Conservation (phyloP, 2,329 filamentous ascomycete genomes). For the Mycosphaerelloides madeirae region DNA sequence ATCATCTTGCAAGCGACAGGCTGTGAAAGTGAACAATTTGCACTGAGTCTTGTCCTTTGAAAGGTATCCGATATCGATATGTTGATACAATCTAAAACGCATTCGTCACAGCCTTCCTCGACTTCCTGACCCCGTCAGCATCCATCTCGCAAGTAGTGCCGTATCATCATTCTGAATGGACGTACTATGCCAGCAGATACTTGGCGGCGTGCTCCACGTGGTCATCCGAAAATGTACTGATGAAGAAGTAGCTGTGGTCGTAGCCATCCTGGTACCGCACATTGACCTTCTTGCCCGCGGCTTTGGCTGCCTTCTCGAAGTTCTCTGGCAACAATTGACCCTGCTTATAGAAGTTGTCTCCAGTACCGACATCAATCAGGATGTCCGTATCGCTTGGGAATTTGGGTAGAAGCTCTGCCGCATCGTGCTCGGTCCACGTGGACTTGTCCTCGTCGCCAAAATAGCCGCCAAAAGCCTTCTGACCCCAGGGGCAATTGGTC, state of each 20-base stretch:
- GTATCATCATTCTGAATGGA: background rate
- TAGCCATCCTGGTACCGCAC: slow-evolving; percentile 86
- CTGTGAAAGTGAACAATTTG: too few relatives aligned
- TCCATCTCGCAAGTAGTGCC: slow-evolving; percentile 1
- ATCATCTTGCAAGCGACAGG: too few relatives aligned
- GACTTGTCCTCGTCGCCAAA: slow-evolving; percentile 68
- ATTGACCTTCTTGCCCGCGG: slow-evolving; percentile 66
- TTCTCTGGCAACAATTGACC: slow-evolving; percentile 92
- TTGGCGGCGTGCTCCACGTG: slow-evolving; percentile 91
- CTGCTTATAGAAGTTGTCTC: slow-evolving; percentile 95
- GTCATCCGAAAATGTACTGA: slow-evolving; percentile 83
- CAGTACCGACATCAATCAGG: slow-evolving; percentile 88
- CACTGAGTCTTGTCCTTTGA: too few relatives aligned
- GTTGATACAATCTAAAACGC: too few relatives aligned
- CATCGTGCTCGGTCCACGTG: slow-evolving; percentile 85
- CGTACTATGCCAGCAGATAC: slow-evolving; percentile 51
- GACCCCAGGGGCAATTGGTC: slow-evolving; percentile 77
- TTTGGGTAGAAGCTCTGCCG: slow-evolving; percentile 77
- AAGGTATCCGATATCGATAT: too few relatives aligned
- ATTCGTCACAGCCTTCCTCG: background rate
- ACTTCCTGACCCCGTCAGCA: slow-evolving; percentile 5
- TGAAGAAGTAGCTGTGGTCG: slow-evolving; percentile 97
- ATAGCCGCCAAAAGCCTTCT: slow-evolving; percentile 93
- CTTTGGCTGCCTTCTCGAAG: slow-evolving; percentile 72
- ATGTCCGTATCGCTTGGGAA: slow-evolving; percentile 71